Base-by-base conservation (phyloP, 2,329 filamentous ascomycete species). In the Chaetomiaceae sp. region DNA sequence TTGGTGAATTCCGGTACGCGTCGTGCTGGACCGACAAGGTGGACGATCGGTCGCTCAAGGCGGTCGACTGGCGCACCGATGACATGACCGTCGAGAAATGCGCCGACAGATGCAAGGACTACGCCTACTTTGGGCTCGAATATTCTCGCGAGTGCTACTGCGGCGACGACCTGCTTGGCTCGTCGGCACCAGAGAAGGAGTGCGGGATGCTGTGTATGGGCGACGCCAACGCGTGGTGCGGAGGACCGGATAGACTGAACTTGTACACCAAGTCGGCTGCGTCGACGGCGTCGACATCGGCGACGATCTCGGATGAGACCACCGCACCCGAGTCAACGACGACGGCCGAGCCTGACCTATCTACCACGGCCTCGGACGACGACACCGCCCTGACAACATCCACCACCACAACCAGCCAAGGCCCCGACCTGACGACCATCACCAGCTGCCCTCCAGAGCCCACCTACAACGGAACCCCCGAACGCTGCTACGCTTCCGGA, bases 61-160 rank as follows among this genome's bases (percentile, higher is more conserved):
- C 29, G 8, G 13, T 7, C 10, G 13, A 32, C 14, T 16, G 7
- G 13, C 13, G 10, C 18, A 64, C 85, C 79, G 45, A 86, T 62
- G 55, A 86, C 37, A 53, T 58, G 53, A 56, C 56, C 4, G 41
- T 54, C 10, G 53, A 54, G 53, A 36, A 4, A 0, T 58, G 56
- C 34, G 42, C 54, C 3, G 25, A 6, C 7, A 45, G 16, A 10
- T 58, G 54, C 44, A 18, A 6, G 4, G 50, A 18, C 2, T 54
- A 11, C 32, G 1, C 0, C 1, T 54, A 32, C 37, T 56, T 54
- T 20, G 56, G 56, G 16, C 14, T 58, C 33, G 47, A 56, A 50
- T 54, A 23, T 21, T 13, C n/a, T 23, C 32, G 25, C 41, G 49
- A 58, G 37, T 56, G 54, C 47, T 54, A 33, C 14, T 58, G 56